Evolutionary conservation across 306 rosid species (phyloP).

Genomic region (Inga oerstediana): DNA sequence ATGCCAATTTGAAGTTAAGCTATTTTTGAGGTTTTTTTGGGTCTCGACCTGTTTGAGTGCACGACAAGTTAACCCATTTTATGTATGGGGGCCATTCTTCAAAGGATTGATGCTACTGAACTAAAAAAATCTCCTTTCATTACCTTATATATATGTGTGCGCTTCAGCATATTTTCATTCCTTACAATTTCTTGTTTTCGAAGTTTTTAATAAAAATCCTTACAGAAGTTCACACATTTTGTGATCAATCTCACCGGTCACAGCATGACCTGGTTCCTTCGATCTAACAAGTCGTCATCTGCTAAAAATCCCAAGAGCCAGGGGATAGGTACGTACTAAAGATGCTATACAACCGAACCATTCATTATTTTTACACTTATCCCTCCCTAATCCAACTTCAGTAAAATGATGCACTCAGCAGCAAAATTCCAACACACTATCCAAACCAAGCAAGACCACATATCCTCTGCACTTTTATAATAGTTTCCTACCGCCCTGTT

Average conservation of each 20-base stretch:
- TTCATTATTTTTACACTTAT: slow-evolving; percentile 20
- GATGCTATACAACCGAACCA: slow-evolving; percentile 71
- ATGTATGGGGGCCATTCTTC: too few relatives aligned
- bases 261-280: slow-evolving; percentile 38
- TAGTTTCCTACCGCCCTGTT: slow-evolving; percentile 76
- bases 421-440: slow-evolving; percentile 16
- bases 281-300: slow-evolving; percentile 73
- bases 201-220: slow-evolving; percentile 33
- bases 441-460: slow-evolving; percentile 24
- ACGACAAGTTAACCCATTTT: too few relatives aligned
- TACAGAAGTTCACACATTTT: slow-evolving; percentile 40
- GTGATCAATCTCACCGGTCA: slow-evolving; percentile 52
- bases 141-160: background rate
- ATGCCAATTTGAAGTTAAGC: background rate
- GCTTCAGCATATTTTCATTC: slow-evolving; percentile 31
- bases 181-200: slow-evolving; percentile 18
- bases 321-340: slow-evolving; percentile 71
- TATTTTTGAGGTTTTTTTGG: background rate
- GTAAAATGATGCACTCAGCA: slow-evolving; percentile 45
- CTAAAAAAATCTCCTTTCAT: background rate
- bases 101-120: background rate
- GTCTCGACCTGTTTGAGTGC: background rate
- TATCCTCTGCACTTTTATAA: slow-evolving; percentile 40
- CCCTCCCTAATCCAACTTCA: slow-evolving; percentile 37
- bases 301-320: slow-evolving; percentile 86